Percentiles rank a stretch among this genome's conserved stretches.
Conservation (phyloP, 2,329 filamentous ascomycete genomes). For the Paracoccidioides lutzii region DNA sequence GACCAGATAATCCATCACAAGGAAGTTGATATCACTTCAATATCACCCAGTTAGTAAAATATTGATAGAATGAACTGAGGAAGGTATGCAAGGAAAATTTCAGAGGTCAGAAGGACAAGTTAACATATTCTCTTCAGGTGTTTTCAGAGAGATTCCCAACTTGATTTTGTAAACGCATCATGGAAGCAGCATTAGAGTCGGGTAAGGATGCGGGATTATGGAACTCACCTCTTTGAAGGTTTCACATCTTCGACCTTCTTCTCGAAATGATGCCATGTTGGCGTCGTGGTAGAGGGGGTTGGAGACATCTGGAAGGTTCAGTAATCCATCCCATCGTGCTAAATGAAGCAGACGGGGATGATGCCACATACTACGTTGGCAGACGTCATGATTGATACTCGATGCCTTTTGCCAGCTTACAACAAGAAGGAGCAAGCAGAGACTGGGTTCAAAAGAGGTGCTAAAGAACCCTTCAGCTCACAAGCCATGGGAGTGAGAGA, state of each 20-base stretch:
- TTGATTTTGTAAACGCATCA: constrained; percentile 71
- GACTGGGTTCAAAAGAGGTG: not conserved
- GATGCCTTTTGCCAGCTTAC: not conserved
- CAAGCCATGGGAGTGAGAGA: constrained; percentile 3
- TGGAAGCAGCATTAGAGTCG: constrained; percentile 34
- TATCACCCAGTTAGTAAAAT: constrained; percentile 18
- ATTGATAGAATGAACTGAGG: constrained; percentile 2
- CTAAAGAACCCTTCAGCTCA: not conserved
- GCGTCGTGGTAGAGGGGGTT: constrained; percentile 56
- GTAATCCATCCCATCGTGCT: constrained; percentile 6
- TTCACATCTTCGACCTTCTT: constrained; percentile 71
- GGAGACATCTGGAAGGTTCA: constrained; percentile 48
- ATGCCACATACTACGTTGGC: constrained; percentile 30
- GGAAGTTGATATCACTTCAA: constrained; percentile 76
- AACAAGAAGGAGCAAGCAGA: not conserved
- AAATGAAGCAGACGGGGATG: constrained; percentile 16
- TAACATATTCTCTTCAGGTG: constrained; percentile 76
- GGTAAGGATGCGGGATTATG: not conserved
- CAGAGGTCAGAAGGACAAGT: constrained; percentile 57
- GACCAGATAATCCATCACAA: constrained; percentile 94
- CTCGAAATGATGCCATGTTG: constrained; percentile 62
- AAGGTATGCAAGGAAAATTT: constrained; percentile 11
- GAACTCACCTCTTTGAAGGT: constrained; percentile 73
- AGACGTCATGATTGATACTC: constrained; percentile 23
- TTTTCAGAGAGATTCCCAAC: constrained; percentile 99